Conservation (phyloP, 2,329 filamentous ascomycete genomes). For the Alternaria sp. region DNA sequence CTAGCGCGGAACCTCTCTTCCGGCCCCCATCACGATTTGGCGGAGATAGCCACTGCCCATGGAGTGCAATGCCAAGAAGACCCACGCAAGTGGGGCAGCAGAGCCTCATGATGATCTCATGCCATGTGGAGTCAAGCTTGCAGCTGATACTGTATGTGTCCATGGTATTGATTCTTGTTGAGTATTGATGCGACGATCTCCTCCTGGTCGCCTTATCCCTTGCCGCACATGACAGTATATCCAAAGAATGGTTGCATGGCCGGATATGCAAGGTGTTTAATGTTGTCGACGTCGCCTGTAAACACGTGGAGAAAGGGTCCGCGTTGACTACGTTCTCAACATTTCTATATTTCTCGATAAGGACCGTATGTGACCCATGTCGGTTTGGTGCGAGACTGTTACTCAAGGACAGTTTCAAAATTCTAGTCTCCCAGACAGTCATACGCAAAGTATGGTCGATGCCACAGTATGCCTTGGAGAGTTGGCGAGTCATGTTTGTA, state of each 20-base stretch:
- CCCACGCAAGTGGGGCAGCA: conserved; percentile 12
- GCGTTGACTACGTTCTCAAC: neutral
- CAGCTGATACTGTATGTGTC: neutral
- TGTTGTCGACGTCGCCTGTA: neutral
- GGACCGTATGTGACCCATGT: neutral
- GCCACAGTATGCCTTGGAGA: neutral
- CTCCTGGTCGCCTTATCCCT: conserved; percentile 8
- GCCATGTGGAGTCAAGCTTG: conserved; percentile 10
- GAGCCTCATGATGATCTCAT: conserved; percentile 26
- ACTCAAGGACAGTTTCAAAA: neutral
- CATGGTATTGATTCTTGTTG: conserved; percentile 7
- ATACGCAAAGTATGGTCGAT: neutral
- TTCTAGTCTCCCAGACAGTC: neutral
- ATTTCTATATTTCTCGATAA: neutral
- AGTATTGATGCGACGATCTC: conserved; percentile 3
- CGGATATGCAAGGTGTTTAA: neutral
- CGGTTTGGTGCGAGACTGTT: neutral
- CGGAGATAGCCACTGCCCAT: neutral
- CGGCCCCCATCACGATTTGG: neutral
- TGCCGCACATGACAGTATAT: conserved; percentile 4
- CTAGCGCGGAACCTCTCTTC: neutral
- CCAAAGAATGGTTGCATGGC: neutral
- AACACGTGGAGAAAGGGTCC: neutral
- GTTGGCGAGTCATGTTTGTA: neutral
- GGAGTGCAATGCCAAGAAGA: neutral